These are phyloP conservation scores for Silene vulgaris DNA, from an alignment of 179 eudicot species.

Conservation along the genomic window DNA sequence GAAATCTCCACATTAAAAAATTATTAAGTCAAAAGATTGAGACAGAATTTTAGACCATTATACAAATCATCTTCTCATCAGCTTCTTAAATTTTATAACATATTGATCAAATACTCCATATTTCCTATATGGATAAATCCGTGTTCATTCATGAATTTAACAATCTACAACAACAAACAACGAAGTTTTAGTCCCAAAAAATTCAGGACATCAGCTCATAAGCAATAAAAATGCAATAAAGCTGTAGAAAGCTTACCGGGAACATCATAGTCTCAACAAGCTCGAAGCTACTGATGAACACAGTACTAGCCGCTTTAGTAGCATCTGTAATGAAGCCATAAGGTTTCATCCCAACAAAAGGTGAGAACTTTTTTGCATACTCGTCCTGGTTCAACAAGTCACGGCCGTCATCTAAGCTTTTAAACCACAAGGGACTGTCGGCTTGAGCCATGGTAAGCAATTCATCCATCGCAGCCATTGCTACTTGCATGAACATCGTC, in stretches of 20 bases:
- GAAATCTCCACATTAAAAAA: too few species aligned
- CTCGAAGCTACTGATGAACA: slow-evolving; percentile 43
- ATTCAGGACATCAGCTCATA: not conserved
- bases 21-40: too few species aligned
- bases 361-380: slow-evolving; percentile 44
- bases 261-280: slow-evolving; percentile 58
- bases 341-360: slow-evolving; percentile 47
- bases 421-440: slow-evolving; percentile 61
- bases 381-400: slow-evolving; percentile 57
- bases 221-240: not conserved
- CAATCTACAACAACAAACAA: not conserved
- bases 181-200: not conserved
- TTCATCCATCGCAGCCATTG: slow-evolving; percentile 65
- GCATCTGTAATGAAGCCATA: slow-evolving; percentile 52
- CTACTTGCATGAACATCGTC: slow-evolving; percentile 52
- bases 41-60: too few species aligned
- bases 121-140: too few species aligned
- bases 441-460: slow-evolving; percentile 51
- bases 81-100: too few species aligned
- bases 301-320: slow-evolving; percentile 49
- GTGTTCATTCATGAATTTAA: too few species aligned
- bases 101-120: too few species aligned
- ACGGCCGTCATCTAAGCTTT: slow-evolving; percentile 39
- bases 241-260: slow-evolving; percentile 38
- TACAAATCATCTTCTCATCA: too few species aligned